Evolutionary conservation across 2,329 filamentous ascomycete genomes (phyloP).

Genomic region (Davidsoniella neocaledoniae): DNA sequence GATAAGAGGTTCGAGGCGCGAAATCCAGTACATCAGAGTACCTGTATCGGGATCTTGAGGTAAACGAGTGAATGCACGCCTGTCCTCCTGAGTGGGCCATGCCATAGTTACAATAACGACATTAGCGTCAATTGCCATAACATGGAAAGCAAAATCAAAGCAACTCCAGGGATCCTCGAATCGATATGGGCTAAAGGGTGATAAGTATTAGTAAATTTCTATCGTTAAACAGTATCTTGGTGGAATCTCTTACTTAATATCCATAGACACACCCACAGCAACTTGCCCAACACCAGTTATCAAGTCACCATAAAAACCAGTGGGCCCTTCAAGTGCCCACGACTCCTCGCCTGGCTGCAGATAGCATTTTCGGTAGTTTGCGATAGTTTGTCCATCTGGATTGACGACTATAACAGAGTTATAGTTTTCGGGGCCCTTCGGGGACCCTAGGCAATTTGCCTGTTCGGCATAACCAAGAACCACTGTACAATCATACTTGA

Average conservation of each 20-base stretch:
- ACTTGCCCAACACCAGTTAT: conserved; percentile 29
- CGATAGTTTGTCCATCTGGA: conserved; percentile 31
- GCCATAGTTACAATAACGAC: conserved; percentile 61
- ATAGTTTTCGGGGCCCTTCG: conserved; percentile 22
- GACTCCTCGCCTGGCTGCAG: conserved; percentile 45
- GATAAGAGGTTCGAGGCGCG: conserved; percentile 50
- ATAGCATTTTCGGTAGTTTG: conserved; percentile 36
- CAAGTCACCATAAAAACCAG: conserved; percentile 27
- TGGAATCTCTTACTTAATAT: conserved; percentile 28
- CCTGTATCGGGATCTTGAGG: conserved; percentile 50
- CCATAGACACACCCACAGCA: conserved; percentile 42
- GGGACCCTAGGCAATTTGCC: conserved; percentile 16
- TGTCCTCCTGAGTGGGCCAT: conserved; percentile 48
- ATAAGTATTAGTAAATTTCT: neutral
- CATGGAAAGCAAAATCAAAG: conserved; percentile 29
- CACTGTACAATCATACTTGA: conserved; percentile 43
- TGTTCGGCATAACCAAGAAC: conserved; percentile 52
- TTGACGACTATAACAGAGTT: conserved; percentile 31
- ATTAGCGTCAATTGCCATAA: conserved; percentile 37
- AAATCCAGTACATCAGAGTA: conserved; percentile 62
- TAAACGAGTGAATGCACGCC: conserved; percentile 25
- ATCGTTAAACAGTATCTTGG: neutral
- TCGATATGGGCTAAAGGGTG: conserved; percentile 6
- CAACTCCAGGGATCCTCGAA: conserved; percentile 15
- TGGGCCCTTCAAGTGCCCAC: conserved; percentile 39